A percentile compares a stretch with the other conserved stretches of the same genome.
Evolutionary conservation across 176 grass and related monocot species (phyloP).

Genomic region (Pontederia crassipes): DNA sequence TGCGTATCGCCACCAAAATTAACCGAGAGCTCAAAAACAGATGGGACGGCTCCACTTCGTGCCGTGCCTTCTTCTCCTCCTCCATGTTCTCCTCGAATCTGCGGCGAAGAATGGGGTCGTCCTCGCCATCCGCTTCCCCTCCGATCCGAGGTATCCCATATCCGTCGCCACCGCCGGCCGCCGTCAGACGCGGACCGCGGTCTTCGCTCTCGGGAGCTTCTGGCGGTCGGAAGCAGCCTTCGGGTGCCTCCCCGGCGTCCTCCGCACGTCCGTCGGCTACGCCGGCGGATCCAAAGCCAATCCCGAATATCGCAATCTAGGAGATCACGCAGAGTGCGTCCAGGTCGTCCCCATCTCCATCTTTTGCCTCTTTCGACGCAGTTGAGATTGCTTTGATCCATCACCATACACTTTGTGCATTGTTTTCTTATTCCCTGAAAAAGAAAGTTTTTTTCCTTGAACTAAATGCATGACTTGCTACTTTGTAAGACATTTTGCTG

Average conservation of each 20-base stretch:
- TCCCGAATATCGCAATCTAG: constrained; percentile 72
- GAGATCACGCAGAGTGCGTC: constrained; percentile 88
- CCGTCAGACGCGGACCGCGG: constrained; percentile 22
- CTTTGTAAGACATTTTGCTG: no score
- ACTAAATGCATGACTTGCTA: no score
- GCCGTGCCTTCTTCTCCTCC: no score
- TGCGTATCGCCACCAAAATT: no score
- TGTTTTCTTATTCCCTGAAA: no score
- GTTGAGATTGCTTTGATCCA: background rate
- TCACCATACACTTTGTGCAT: background rate
- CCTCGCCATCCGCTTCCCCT: constrained; percentile 11
- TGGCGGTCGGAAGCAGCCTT: constrained; percentile 77
- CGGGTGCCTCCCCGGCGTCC: constrained; percentile 60
- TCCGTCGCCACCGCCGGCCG: constrained; percentile 3
- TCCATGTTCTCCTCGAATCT: no score
- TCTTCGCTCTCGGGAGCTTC: constrained; percentile 90
- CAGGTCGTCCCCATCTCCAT: constrained; percentile 24
- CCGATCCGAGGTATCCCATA: constrained; percentile 1
- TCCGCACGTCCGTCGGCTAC: constrained; percentile 85
- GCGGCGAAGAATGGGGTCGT: no score
- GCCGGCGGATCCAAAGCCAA: constrained; percentile 60
- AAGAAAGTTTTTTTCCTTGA: no score
- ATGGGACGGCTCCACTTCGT: no score
- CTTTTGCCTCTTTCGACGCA: background rate
- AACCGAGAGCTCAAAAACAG: no score